Percentiles rank a stretch among this genome's conserved stretches.
Evolutionary conservation across 805 yeast species (phyloP).

Genomic region (Saccharomycopsis fermentans): DNA sequence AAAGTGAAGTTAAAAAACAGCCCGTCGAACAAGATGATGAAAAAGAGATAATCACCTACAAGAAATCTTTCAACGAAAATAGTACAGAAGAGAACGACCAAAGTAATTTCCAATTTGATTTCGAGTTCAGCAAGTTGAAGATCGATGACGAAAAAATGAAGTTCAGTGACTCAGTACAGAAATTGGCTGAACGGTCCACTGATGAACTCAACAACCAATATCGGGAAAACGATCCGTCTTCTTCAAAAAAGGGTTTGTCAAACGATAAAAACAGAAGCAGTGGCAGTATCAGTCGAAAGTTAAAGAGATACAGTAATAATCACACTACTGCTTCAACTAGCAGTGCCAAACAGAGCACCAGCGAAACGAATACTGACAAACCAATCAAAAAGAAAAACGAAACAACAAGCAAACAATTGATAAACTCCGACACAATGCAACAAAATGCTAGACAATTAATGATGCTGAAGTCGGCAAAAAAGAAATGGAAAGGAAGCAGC

Average conservation of each 20-base stretch:
- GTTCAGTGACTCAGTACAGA: constrained; percentile 11
- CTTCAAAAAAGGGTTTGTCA: background rate
- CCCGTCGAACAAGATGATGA: constrained; percentile 3
- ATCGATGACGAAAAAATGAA: constrained; percentile 12
- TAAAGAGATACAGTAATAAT: background rate
- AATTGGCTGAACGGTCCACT: background rate
- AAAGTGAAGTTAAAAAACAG: background rate
- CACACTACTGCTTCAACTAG: background rate
- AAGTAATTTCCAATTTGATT: constrained; percentile 16
- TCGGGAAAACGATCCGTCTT: background rate
- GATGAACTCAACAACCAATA: background rate
- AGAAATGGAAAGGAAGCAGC: background rate
- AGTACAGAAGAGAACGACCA: constrained; percentile 7
- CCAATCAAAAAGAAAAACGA: too few species aligned
- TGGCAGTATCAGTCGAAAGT: background rate
- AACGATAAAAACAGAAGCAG: background rate
- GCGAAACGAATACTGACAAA: too few species aligned
- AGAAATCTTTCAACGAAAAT: constrained; percentile 12
- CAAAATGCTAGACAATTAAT: background rate
- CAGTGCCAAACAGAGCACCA: background rate
- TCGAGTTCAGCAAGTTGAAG: constrained; percentile 16
- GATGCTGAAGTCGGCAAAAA: background rate
- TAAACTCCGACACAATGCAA: background rate
- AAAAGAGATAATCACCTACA: constrained; percentile 14
- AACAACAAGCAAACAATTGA: background rate